phyloP scores from a whole-genome alignment of 1,139 yeast genomes.

The Torulaspora globosa region DNA sequence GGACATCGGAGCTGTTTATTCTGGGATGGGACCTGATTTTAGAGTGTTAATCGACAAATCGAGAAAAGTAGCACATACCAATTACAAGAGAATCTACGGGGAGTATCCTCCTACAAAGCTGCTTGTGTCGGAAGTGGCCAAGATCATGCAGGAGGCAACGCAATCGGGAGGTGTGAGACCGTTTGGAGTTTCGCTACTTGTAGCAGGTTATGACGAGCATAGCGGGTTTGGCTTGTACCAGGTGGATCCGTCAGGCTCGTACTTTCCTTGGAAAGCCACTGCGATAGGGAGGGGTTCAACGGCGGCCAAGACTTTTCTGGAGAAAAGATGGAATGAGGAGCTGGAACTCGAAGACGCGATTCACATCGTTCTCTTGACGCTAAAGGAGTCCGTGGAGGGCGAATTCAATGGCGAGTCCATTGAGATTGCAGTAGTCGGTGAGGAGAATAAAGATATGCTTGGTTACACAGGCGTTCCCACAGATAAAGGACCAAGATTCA shows the following conservation, averaged over 20 bases:
- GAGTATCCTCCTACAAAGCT: constrained; percentile 97
- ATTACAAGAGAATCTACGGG: constrained; percentile 87
- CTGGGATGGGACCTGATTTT: constrained; percentile 99
- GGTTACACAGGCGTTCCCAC: constrained; percentile 82
- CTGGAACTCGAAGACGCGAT: constrained; percentile 97
- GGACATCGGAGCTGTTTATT: constrained; percentile 91
- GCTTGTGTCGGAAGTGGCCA: constrained; percentile 90
- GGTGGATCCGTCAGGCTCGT: constrained; percentile 97
- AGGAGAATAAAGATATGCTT: constrained; percentile 72
- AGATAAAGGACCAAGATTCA: constrained; percentile 81
- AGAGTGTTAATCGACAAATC: constrained; percentile 92
- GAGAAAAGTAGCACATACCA: constrained; percentile 86
- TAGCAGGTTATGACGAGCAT: constrained; percentile 90
- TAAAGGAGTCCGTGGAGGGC: constrained; percentile 96
- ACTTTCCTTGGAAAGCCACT: constrained; percentile 99
- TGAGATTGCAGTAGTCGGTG: constrained; percentile 85
- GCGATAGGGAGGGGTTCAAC: constrained; percentile 95
- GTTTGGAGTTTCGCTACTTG: constrained; percentile 75
- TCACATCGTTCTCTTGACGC: constrained; percentile 88
- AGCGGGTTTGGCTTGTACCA: constrained; percentile 84
- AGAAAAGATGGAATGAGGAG: constrained; percentile 97
- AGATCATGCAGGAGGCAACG: constrained; percentile 96
- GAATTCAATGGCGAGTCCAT: constrained; percentile 96
- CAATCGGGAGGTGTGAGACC: constrained; percentile 79
- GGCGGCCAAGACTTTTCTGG: constrained; percentile 93